Conservation (phyloP, 176 grass and related monocot genomes). For the Eragrostis nindensis region DNA sequence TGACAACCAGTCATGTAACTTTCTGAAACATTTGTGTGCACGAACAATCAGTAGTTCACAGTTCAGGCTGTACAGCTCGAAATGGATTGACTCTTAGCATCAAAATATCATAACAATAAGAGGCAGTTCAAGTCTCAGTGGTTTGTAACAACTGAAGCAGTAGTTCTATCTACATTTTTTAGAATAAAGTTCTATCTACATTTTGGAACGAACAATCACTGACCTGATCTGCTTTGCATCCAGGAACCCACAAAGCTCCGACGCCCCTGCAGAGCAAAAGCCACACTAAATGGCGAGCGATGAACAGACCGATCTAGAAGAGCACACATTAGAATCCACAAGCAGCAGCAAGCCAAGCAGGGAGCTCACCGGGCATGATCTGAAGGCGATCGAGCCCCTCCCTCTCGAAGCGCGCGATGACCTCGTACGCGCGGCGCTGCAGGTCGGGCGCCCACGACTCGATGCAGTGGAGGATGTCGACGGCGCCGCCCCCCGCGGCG, state of each 20-base stretch:
- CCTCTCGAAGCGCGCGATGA: slow-evolving; percentile 82
- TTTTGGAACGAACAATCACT: background rate
- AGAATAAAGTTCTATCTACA: no score
- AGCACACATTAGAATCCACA: background rate
- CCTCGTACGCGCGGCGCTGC: slow-evolving; percentile 79
- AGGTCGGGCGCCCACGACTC: slow-evolving; percentile 59
- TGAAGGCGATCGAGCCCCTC: slow-evolving; percentile 86
- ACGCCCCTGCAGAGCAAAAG: slow-evolving; percentile 57
- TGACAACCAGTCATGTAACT: background rate
- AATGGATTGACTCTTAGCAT: no score
- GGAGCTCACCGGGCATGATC: slow-evolving; percentile 80
- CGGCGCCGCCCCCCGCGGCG: slow-evolving; percentile 46
- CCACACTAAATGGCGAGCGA: background rate
- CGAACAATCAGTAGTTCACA: background rate
- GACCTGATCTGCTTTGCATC: slow-evolving; percentile 84
- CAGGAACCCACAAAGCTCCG: slow-evolving; percentile 76
- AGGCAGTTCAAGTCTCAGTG: background rate
- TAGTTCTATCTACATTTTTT: background rate
- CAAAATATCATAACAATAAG: no score
- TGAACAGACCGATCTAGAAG: background rate
- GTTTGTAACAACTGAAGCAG: background rate
- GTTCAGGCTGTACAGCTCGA: no score
- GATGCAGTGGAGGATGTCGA: slow-evolving; percentile 88
- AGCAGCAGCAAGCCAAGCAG: background rate
- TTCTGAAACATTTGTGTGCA: background rate